Conservation (phyloP, 306 rosid species). For the Sophora flavescens region DNA sequence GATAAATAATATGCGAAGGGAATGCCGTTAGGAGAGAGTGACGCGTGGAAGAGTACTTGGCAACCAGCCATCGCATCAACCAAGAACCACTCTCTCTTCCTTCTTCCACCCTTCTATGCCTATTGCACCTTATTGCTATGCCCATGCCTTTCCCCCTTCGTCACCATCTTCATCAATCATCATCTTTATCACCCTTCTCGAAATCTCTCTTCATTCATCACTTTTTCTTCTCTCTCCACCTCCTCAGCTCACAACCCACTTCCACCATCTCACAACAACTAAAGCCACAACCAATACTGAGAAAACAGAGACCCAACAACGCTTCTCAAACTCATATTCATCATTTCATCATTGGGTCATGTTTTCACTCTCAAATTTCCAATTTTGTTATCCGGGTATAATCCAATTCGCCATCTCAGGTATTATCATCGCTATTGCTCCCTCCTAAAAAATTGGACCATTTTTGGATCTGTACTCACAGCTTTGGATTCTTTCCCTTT, state of each 20-base stretch:
- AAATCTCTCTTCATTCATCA: constrained; percentile 7
- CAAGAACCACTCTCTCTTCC: constrained; percentile 23
- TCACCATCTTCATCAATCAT: no score
- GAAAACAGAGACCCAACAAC: constrained; percentile 19
- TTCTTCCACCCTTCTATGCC: constrained; percentile 16
- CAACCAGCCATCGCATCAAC: constrained; percentile 74
- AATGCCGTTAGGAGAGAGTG: constrained; percentile 63
- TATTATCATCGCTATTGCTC: constrained; percentile 37
- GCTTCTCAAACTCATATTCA: constrained; percentile 21
- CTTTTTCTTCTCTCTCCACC: constrained; percentile 3
- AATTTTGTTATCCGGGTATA: constrained; percentile 36
- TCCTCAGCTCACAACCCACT: constrained; percentile 28
- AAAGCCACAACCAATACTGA: not conserved
- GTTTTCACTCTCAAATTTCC: constrained; percentile 35
- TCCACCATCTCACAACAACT: not conserved
- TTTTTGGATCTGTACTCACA: constrained; percentile 44
- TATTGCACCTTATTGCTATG: no score
- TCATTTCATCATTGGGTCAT: constrained; percentile 25
- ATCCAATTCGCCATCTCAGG: constrained; percentile 44
- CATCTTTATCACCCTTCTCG: constrained; percentile 15
- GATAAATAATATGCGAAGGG: constrained; percentile 74
- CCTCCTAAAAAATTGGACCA: constrained; percentile 22
- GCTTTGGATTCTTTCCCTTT: not conserved
- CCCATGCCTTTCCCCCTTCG: no score
- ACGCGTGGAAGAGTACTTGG: constrained; percentile 88